phyloP scores from a whole-genome alignment of 164 flowering plant genomes.

The Chimonanthus salicifolius region DNA sequence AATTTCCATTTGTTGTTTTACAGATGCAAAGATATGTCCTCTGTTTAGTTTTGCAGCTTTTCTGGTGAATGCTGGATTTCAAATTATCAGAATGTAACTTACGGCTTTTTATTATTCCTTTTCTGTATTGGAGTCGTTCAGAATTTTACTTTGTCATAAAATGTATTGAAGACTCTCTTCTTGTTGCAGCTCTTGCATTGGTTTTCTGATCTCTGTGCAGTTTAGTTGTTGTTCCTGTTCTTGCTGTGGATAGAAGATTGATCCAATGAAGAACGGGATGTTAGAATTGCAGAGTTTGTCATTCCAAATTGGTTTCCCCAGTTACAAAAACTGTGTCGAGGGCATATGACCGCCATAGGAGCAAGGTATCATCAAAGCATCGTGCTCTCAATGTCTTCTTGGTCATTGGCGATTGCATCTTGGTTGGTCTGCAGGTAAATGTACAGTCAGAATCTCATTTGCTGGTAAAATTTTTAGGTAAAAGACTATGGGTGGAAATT shows the following conservation, averaged over 20 bases:
- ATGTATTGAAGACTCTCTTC: not conserved
- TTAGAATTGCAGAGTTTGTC: conserved; percentile 93
- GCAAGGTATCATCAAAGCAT: conserved; percentile 65
- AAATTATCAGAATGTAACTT: not conserved
- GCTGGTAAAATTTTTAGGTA: not conserved
- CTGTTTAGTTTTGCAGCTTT: not conserved
- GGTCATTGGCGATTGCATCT: conserved; percentile 87
- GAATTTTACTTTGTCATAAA: not conserved
- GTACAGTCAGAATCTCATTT: not conserved
- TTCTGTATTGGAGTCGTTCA: too few species aligned
- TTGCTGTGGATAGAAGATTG: conserved; percentile 2
- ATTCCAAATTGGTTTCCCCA: conserved; percentile 65
- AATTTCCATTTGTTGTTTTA: not conserved
- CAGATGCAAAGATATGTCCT: not conserved
- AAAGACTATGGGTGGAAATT: not conserved
- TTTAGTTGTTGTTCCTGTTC: conserved; percentile 11
- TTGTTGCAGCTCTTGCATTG: conserved; percentile 1
- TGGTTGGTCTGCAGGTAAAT: conserved; percentile 89
- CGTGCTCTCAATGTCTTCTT: conserved; percentile 67
- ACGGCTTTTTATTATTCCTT: too few species aligned
- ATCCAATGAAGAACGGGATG: conserved; percentile 65
- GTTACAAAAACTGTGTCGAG: conserved; percentile 53
- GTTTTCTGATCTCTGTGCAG: not conserved
- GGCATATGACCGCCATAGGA: conserved; percentile 83
- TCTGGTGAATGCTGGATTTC: not conserved